These are phyloP conservation scores for Galerina marginata DNA, from an alignment of 768 basidiomycete genomes.

Conservation along the genomic window DNA sequence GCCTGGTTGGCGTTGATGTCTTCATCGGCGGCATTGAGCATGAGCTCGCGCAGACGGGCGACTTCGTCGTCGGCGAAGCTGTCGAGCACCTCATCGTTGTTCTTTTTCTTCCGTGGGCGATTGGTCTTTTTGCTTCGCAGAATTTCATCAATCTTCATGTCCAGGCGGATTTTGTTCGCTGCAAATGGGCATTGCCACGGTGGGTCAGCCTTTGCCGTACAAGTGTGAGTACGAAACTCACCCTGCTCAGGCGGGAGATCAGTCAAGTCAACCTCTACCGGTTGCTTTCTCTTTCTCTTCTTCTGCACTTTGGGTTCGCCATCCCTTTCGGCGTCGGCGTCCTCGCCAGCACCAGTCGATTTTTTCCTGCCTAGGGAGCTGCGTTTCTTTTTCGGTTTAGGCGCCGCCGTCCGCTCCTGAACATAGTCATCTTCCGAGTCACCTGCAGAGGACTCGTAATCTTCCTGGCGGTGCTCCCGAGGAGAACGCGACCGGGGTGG, in stretches of 20 bases:
- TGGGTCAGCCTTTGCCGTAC: neutral
- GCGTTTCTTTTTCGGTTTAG: slow-evolving; percentile 40
- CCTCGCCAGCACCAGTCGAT: slow-evolving; percentile 4
- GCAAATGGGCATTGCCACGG: slow-evolving; percentile 1
- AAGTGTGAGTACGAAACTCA: slow-evolving; percentile 31
- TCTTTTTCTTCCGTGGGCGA: slow-evolving; percentile 73
- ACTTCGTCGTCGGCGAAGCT: slow-evolving; percentile 91
- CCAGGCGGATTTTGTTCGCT: slow-evolving; percentile 81
- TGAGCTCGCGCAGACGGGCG: slow-evolving; percentile 82
- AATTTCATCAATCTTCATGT: slow-evolving; percentile 87
- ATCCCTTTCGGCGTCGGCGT: slow-evolving; percentile 32
- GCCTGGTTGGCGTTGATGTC: slow-evolving; percentile 82
- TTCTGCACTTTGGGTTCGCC: slow-evolving; percentile 39
- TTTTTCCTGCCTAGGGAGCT: neutral
- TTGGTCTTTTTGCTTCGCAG: slow-evolving; percentile 78
- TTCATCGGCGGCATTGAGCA: slow-evolving; percentile 85
- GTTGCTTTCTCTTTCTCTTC: slow-evolving; percentile 61
- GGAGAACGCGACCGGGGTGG: slow-evolving; percentile 25
- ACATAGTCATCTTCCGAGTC: slow-evolving; percentile 59
- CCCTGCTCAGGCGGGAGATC: slow-evolving; percentile 82
- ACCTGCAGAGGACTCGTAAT: slow-evolving; percentile 55
- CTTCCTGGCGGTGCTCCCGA: slow-evolving; percentile 35
- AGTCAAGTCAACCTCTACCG: slow-evolving; percentile 67
- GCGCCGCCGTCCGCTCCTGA: slow-evolving; percentile 36
- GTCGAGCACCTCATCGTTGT: slow-evolving; percentile 84